Percentiles rank a stretch among this genome's conserved stretches.
Evolutionary conservation across 2,329 filamentous ascomycete genomes (phyloP).

Genomic region (Ilyonectria robusta): DNA sequence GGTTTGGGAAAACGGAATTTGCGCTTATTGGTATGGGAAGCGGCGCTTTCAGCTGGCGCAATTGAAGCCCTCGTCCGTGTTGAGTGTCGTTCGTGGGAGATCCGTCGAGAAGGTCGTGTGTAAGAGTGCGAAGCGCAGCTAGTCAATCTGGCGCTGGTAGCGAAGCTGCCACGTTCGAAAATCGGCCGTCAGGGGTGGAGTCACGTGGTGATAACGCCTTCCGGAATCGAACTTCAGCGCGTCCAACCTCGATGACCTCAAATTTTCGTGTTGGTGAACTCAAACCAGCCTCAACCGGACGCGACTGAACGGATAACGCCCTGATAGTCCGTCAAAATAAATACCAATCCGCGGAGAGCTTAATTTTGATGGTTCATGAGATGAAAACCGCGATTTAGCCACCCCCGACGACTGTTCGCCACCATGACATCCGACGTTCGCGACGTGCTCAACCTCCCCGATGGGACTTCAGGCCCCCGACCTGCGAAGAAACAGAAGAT

Average conservation of each 20-base stretch:
- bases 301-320: constrained; percentile 19
- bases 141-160: constrained; percentile 30
- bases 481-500: constrained; percentile 83
- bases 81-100: constrained; percentile 11
- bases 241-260: constrained; percentile 26
- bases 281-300: constrained; percentile 19
- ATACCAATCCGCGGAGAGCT: not conserved
- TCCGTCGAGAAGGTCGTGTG: constrained; percentile 28
- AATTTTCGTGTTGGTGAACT: constrained; percentile 28
- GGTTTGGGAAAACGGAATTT: constrained; percentile 6
- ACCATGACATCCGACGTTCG: constrained; percentile 85
- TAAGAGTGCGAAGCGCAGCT: constrained; percentile 32
- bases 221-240: constrained; percentile 20
- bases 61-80: constrained; percentile 32
- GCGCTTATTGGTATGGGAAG: not conserved
- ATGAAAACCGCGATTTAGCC: constrained; percentile 40
- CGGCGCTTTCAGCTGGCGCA: constrained; percentile 30
- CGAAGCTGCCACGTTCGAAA: constrained; percentile 69
- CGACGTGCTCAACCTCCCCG: constrained; percentile 88
- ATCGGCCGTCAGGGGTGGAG: constrained; percentile 51
- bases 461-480: constrained; percentile 64
- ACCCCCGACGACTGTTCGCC: constrained; percentile 38
- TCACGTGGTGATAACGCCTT: constrained; percentile 53
- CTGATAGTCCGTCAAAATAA: not conserved
- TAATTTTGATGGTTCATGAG: constrained; percentile 37